Evolutionary conservation across 2,329 filamentous ascomycete species (phyloP).

Genomic region (Hymenoscyphus fructigenus): DNA sequence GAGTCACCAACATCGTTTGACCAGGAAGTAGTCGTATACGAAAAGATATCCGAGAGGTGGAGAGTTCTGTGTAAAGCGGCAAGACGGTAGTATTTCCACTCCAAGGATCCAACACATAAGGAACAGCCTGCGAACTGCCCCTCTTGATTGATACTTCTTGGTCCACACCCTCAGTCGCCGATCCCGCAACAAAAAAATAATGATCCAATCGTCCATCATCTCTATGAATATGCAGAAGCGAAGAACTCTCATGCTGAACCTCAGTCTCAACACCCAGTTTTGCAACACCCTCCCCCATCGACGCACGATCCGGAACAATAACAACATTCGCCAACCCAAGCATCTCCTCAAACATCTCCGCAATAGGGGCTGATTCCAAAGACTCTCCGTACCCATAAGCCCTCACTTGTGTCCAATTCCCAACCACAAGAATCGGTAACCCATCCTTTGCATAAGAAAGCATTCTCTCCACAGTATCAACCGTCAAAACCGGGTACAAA

Average conservation of each 20-base stretch:
- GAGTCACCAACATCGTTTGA: conserved; percentile 5
- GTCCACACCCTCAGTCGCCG: conserved; percentile 6
- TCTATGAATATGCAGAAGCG: conserved; percentile 6
- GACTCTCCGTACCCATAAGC: conserved; percentile 10
- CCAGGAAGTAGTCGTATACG: background rate
- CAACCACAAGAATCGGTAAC: conserved; percentile 1
- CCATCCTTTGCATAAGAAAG: background rate
- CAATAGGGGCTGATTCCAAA: background rate
- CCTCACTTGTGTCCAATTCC: background rate
- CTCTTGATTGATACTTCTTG: background rate
- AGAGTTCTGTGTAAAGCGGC: background rate
- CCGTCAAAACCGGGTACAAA: background rate
- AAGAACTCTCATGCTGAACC: conserved; percentile 4
- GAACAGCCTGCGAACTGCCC: conserved; percentile 1
- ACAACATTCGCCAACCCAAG: conserved; percentile 3
- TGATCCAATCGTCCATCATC: conserved; percentile 6
- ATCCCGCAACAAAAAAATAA: conserved; percentile 2
- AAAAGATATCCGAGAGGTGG: background rate
- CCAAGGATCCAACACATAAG: conserved; percentile 9
- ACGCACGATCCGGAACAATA: conserved; percentile 5
- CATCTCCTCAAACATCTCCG: conserved; percentile 5
- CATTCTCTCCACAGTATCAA: conserved; percentile 1
- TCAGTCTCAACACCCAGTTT: conserved; percentile 1
- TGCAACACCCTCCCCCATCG: conserved; percentile 3
- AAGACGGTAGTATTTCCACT: background rate